A percentile compares a stretch with the other conserved stretches of the same genome.
These are phyloP conservation scores for Thecaphora thlaspeos DNA, from an alignment of 1,284 basidiomycete species.

Conservation along the genomic window DNA sequence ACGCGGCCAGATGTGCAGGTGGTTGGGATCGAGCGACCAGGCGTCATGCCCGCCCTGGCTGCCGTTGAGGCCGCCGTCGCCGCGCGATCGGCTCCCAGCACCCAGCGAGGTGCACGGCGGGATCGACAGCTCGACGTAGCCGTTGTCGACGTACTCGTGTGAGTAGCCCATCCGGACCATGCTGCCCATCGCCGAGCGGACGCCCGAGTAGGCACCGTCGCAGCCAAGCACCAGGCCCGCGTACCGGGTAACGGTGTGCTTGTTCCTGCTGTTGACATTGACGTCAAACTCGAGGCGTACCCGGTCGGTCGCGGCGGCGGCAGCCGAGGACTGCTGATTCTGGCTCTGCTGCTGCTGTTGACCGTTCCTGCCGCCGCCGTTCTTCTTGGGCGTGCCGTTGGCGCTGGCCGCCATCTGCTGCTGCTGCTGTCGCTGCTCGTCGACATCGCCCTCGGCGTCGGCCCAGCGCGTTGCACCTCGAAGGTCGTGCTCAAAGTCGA, in stretches of 20 bases:
- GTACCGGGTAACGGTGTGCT: constrained; percentile 8
- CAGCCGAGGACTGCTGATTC: constrained; percentile 2
- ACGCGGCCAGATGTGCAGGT: constrained; percentile 98
- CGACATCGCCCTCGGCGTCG: constrained; percentile 1
- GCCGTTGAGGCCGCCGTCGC: constrained; percentile 47
- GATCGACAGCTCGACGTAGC: constrained; percentile 94
- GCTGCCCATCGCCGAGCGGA: constrained; percentile 62
- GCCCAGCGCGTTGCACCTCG: not conserved
- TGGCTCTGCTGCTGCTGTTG: no score
- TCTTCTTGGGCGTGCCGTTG: no score
- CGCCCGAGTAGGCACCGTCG: constrained; percentile 37
- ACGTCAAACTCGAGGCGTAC: constrained; percentile 25
- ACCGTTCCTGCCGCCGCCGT: no score
- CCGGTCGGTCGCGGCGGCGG: constrained; percentile 1
- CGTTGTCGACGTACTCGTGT: constrained; percentile 90
- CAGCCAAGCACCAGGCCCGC: constrained; percentile 42
- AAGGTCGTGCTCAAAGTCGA: constrained; percentile 69
- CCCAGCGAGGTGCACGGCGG: constrained; percentile 66
- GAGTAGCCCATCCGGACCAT: constrained; percentile 70
- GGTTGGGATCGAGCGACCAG: constrained; percentile 86
- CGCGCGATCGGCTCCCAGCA: constrained; percentile 63
- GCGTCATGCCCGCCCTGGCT: constrained; percentile 26
- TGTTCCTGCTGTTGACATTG: constrained; percentile 6
- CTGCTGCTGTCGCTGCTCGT: constrained; percentile 1
- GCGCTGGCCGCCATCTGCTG: no score